A percentile compares a stretch with the other conserved stretches of the same genome.
These are phyloP conservation scores for Melaleuca alternifolia DNA, from an alignment of 345 rosid genomes.

Conservation along the genomic window DNA sequence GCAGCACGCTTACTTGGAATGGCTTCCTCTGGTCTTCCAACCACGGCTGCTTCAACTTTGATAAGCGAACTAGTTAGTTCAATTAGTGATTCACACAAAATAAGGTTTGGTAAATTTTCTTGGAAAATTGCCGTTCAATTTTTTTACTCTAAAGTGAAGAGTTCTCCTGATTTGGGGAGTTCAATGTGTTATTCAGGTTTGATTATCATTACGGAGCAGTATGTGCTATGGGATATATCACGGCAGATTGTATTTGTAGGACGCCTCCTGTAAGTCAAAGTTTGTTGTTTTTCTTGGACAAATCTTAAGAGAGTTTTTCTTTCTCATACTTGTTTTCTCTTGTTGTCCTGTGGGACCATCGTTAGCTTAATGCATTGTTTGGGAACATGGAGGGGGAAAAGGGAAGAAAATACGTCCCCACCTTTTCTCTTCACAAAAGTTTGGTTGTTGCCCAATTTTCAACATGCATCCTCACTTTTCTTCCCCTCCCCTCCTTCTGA, in stretches of 20 bases:
- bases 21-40: conserved; percentile 72
- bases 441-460: neutral
- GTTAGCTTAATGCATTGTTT: neutral
- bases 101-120: conserved; percentile 37
- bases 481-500: neutral
- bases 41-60: conserved; percentile 39
- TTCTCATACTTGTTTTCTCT: neutral
- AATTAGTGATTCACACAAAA: conserved; percentile 34
- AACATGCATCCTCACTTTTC: neutral
- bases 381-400: neutral
- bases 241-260: conserved; percentile 57
- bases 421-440: neutral
- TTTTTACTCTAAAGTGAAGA: neutral
- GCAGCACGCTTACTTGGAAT: conserved; percentile 85
- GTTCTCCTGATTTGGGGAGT: neutral
- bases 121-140: neutral
- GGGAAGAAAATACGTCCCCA: neutral
- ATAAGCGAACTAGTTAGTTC: conserved; percentile 49
- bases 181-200: conserved; percentile 37
- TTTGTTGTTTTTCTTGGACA: neutral
- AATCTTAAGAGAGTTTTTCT: neutral
- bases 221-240: conserved; percentile 70
- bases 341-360: neutral
- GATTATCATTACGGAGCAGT: conserved; percentile 72
- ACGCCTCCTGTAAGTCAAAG: conserved; percentile 33